Conservation (phyloP, 768 basidiomycete genomes). For the Lactarius indigo region DNA sequence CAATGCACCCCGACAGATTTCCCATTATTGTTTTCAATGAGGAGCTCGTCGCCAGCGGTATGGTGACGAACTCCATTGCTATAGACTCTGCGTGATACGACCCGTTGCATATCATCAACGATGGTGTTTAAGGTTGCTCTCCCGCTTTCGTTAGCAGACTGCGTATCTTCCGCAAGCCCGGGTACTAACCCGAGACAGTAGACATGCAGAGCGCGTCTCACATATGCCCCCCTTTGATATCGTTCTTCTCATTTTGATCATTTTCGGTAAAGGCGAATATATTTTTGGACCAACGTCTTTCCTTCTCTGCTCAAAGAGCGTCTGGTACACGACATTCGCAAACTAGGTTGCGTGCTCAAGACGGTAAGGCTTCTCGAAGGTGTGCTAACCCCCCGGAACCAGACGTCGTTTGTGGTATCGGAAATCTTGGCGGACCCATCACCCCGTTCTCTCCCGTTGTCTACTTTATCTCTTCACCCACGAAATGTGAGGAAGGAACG, state of each 20-base stretch:
- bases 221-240: not conserved
- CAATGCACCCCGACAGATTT: conserved; percentile 33
- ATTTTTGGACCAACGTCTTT: conserved; percentile 41
- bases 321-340: conserved; percentile 33
- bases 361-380: conserved; percentile 34
- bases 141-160: conserved; percentile 37
- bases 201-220: conserved; percentile 33
- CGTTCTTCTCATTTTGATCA: conserved; percentile 24
- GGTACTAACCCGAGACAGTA: conserved; percentile 34
- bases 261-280: conserved; percentile 35
- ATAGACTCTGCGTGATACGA: conserved; percentile 33
- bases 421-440: conserved; percentile 30
- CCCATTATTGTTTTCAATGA: conserved; percentile 35
- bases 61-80: conserved; percentile 37
- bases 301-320: conserved; percentile 33
- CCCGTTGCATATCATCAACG: conserved; percentile 38
- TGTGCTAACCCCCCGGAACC: conserved; percentile 35
- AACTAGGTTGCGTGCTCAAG: conserved; percentile 34
- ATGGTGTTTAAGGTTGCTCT: conserved; percentile 37
- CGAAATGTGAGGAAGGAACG: conserved; percentile 28
- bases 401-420: conserved; percentile 36
- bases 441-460: not conserved
- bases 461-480: not conserved
- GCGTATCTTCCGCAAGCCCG: conserved; percentile 35
- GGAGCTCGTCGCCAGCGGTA: conserved; percentile 31